These are phyloP conservation scores for Penicillium paradoxum DNA, from an alignment of 495 filamentous ascomycete species.

Conservation along the genomic window DNA sequence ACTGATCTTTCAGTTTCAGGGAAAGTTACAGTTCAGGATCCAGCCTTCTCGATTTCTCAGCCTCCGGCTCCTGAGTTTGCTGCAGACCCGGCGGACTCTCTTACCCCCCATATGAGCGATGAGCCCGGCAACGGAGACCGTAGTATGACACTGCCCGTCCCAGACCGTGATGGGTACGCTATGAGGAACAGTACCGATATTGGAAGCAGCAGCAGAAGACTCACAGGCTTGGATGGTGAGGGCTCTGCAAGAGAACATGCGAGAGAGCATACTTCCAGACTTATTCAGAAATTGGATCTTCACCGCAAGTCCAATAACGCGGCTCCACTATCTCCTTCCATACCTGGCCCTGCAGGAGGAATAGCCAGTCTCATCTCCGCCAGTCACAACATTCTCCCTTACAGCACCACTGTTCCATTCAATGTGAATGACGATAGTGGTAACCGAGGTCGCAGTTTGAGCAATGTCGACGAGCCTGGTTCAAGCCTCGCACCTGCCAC, in stretches of 20 bases:
- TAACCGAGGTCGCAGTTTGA: slow-evolving; percentile 29
- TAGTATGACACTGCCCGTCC: slow-evolving; percentile 60
- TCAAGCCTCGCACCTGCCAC: slow-evolving; percentile 77
- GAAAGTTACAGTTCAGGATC: slow-evolving; percentile 56
- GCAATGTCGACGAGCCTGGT: slow-evolving; percentile 39
- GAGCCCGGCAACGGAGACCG: slow-evolving; percentile 53
- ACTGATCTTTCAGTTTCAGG: slow-evolving; percentile 55
- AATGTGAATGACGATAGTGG: slow-evolving; percentile 27
- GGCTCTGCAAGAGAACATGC: slow-evolving; percentile 58
- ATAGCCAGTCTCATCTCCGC: slow-evolving; percentile 84
- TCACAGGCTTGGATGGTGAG: slow-evolving; percentile 45
- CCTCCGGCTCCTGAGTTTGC: slow-evolving; percentile 86
- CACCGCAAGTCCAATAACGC: slow-evolving; percentile 70
- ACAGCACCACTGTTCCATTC: slow-evolving; percentile 40
- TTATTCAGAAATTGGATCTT: slow-evolving; percentile 89
- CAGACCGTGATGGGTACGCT: slow-evolving; percentile 52
- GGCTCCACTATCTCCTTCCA: slow-evolving; percentile 30
- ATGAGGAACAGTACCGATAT: slow-evolving; percentile 71
- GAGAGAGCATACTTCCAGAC: slow-evolving; percentile 73
- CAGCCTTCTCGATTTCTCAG: slow-evolving; percentile 88
- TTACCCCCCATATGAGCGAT: slow-evolving; percentile 55
- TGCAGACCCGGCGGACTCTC: slow-evolving; percentile 64
- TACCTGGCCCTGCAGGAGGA: slow-evolving; percentile 52
- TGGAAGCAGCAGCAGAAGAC: slow-evolving; percentile 38
- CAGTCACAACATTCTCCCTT: slow-evolving; percentile 71